Base-by-base conservation (phyloP, 129 eudicot species). In the Ambrosia artemisiifolia region DNA sequence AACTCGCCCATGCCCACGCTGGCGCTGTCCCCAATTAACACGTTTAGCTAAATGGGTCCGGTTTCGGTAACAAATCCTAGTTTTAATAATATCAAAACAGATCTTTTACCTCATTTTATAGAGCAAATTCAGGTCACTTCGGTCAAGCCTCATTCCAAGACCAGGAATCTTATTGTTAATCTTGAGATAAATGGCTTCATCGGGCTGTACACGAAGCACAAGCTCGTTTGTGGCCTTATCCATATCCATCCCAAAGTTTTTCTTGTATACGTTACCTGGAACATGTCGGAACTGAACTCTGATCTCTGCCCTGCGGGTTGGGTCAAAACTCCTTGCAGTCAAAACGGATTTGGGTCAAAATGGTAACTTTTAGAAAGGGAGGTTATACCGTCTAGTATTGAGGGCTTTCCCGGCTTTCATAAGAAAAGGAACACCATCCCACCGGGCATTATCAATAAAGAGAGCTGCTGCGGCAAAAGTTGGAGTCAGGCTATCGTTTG, bases 361-460 rank as follows among this genome's bases (percentile, higher is more conserved):
- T 5, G 0, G n/a, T 19, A 65, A 40, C 4, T 35, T 14, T 51
- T 35, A 70, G 65, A 61, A 28, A 40, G 0, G 17, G 44, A 72
- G 12, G 10, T 47, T 16, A 65, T 33, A 54, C 20, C 95, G 78
- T 71, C 69, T 87, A 10, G 91, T 89, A 76, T 92, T 76, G 68
- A 92, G 98, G 69, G 98, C 98, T 78, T 92, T 92, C 49, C 98
- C 98, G 3, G 98, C 98, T 85, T 89, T 92, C 98, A 92, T 92
- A 44, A 92, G 86, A 71, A 92, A 92, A 17, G 96, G 98, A 69
- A 92, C 96, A 10, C 98, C 98, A 65, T 92, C 98, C 98, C 98
- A 89, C 33, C 98, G 90, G 17, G 98, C 98, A 72, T 92, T 92
- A 75, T 89, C 79, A 1, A 92, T 92, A 78, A 92, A 92, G 63